Base-by-base conservation (phyloP, 352 stramenopile species). In the Phytopythium delawarense region DNA sequence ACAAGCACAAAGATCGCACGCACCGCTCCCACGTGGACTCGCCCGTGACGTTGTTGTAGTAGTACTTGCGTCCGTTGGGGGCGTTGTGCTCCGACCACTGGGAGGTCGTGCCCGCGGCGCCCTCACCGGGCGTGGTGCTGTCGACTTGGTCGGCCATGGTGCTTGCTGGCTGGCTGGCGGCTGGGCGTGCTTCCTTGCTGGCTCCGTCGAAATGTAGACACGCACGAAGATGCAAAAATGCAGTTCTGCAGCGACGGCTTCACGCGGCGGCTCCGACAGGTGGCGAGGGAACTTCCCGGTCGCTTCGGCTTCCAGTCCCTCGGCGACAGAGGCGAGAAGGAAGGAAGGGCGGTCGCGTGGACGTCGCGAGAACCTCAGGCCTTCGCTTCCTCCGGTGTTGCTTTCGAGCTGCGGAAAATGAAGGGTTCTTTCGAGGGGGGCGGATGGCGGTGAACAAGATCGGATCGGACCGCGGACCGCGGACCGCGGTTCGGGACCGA, bases 41-140 rank as follows among this genome's bases (percentile, higher is more conserved):
- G 60, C 88, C 88, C 30, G 91, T 96, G 62, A 84, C 76, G 71
- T 84, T 78, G 71, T 97, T 97, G 81, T 97, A 96, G 72, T 91
- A 97, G 70, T 97, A 97, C 70, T 92, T 93, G 74, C 89, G 82
- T 59, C 90, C 90, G 64, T 97, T 93, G 34, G 89, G 90, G 15
- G 88, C 89, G 67, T 76, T 94, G 74, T 97, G 90, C 71, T 97
- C 90, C 57, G 89, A 93, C 90, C 90, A 97, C 60, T 88, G 76
- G 49, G 75, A 74, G 42, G 64, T 67, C 40, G 72, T 72, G 12
- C 72, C 64, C 34, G 68, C 72, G 37, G 67, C 69, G 52, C 69
- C 64, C 16, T 88, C 79, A 20, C 48, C 69, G 40, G 48, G 57
- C 28, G 70, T 59, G 51, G 66, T 75, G 45, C 63, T 61, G 64